Base-by-base conservation (phyloP, 805 yeast genomes). In the Priceomyces melissophilus region DNA sequence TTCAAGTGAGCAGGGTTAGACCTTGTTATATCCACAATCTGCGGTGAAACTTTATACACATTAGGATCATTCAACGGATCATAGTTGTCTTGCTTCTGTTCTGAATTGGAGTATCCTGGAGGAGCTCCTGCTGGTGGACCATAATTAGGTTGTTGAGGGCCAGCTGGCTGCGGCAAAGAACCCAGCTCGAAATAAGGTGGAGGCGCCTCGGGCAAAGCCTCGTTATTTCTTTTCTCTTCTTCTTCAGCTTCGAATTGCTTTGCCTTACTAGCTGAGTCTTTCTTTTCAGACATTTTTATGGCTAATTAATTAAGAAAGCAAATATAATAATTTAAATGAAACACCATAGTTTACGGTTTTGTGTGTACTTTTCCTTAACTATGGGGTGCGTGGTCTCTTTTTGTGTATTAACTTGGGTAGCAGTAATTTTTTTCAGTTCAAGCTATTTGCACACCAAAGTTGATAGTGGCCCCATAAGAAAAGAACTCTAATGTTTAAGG, bases 1-100 rank as follows among this genome's bases (percentile, higher is more conserved):
- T 69, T 54, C 29, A 67, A 48, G 36, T 63, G 61, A 32, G 57
- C 55, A 12, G 69, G 67, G 23, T 63, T 61, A 3, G 73, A 65
- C 39, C 52, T 55, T 1, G 67, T 50, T 16, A 69, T 69, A 47
- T 69, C 63, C n/a, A 65, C 67, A 41, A 49, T 23, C 49, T 54
- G 61, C 8, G 71, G 69, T 4, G 61, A 47, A 4, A 67, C 61
- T 27, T 52, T 52, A 35, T 57, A 57, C 3, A 57, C 62, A 38
- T 58, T 55, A 4, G 62, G 63, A 30, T 52, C 56, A 8, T 47
- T 32, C 48, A 48, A 45, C 4, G 56, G 58, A 39, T 55, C 54
- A 37, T 55, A 52, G 10, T 10, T 13, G 25, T 23, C 27, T 7
- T 15, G 13, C 12, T 35, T 13, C 9, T 35, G 29, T n/a, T 15